Base-by-base conservation (phyloP, 1,139 yeast species). In the Yueomyces sp. region DNA sequence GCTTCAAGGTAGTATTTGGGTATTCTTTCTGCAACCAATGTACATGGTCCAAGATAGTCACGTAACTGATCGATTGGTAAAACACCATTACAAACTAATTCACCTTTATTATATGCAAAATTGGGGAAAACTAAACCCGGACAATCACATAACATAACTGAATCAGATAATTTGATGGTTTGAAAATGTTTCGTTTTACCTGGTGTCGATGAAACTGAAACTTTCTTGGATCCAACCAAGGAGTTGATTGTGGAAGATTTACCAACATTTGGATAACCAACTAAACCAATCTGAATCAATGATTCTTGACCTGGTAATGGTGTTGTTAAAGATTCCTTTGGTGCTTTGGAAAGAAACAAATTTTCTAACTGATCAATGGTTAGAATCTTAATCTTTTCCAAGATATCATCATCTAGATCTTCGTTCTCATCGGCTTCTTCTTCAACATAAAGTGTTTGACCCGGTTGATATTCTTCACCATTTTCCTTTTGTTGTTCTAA, bases 171-270 rank as follows among this genome's bases (percentile, higher is more conserved):
- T 56, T 80, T 77, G 49, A 93, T 87, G 2, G 99, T 93, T 69
- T 93, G 99, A 72, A 93, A 93, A 71, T 93, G 99, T 63, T 93
- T 93, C 19, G 99, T 93, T 63, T 93, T 93, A 68, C 99, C 99
- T 4, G 99, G 99, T 0, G 98, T 93, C 1, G 98, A 73, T 2
- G 98, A 91, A 36, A 93, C 98, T 1, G 97, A 87, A 9, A 93
- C 99, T 60, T 86, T 89, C 60, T 93, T 93, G 28, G 96, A 79
- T 26, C 98, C 98, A 41, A 91, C 93, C 41, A 93, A 72, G 0
- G 97, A 96, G 63, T 89, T 89, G 55, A 89, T 89, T 8, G 97
- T 89, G 8, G 96, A 87, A 1, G 96, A 89, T 63, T 89, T 89
- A 70, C 97, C 97, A 42, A 89, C 97, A 62, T 89, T 86, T 32